phyloP scores from a whole-genome alignment of 2,329 filamentous ascomycete genomes.

The Fusarium sp. region DNA sequence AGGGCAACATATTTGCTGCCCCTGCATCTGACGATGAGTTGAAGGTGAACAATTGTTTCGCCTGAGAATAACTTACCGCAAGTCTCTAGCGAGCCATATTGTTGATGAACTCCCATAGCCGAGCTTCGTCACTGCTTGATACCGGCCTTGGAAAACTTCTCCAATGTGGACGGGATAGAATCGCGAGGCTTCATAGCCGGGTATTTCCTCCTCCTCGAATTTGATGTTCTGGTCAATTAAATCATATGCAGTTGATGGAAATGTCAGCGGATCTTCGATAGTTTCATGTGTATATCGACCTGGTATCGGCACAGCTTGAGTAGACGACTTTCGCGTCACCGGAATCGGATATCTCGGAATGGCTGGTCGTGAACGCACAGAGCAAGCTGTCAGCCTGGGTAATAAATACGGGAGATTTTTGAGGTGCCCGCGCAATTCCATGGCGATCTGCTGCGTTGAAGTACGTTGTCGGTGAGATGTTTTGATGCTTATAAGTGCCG shows the following conservation, averaged over 20 bases:
- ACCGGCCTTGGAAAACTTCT: slow-evolving; percentile 49
- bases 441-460: neutral
- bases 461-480: neutral
- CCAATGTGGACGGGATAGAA: slow-evolving; percentile 52
- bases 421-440: neutral
- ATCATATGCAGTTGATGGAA: neutral
- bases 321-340: neutral
- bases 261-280: neutral
- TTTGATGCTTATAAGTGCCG: neutral
- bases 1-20: slow-evolving; percentile 30
- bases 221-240: neutral
- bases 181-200: slow-evolving; percentile 45
- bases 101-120: slow-evolving; percentile 54
- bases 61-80: no score
- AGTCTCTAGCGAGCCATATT: slow-evolving; percentile 44
- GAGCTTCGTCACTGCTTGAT: slow-evolving; percentile 51
- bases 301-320: neutral
- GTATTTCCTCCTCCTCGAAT: slow-evolving; percentile 50
- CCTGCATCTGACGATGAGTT: no score
- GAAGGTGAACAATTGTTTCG: no score
- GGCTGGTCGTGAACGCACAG: neutral
- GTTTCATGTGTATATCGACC: neutral
- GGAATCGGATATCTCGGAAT: neutral
- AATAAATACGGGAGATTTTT: accelerated
- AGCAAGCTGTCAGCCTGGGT: accelerated